phyloP scores from a whole-genome alignment of 2,329 filamentous ascomycete species.

The Diaporthe nobilis region DNA sequence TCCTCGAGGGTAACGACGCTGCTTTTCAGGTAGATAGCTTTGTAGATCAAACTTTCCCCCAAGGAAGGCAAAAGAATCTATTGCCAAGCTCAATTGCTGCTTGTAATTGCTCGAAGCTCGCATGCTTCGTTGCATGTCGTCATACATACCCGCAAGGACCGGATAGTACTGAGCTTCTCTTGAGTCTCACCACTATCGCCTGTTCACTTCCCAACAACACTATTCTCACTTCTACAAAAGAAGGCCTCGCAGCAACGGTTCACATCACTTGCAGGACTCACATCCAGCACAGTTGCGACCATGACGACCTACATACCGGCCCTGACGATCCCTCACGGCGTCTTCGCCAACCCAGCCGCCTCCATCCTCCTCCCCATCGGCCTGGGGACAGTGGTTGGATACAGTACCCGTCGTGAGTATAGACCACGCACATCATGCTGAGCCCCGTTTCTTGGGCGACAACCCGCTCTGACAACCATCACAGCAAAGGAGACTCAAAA shows the following conservation, averaged over 20 bases:
- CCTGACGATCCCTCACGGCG: slow-evolving; percentile 78
- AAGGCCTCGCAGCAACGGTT: background rate
- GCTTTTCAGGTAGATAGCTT: background rate
- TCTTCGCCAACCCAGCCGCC: slow-evolving; percentile 80
- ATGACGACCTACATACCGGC: slow-evolving; percentile 89
- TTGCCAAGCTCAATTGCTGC: slow-evolving; percentile 8
- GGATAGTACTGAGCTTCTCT: background rate
- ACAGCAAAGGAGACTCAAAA: slow-evolving; percentile 68
- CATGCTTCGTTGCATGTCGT: slow-evolving; percentile 23
- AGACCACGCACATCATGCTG: background rate
- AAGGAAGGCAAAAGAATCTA: background rate
- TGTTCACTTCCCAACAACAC: slow-evolving; percentile 1
- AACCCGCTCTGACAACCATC: slow-evolving; percentile 26
- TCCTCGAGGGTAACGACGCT: background rate
- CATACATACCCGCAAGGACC: slow-evolving; percentile 21
- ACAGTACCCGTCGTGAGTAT: slow-evolving; percentile 73
- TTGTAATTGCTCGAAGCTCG: background rate
- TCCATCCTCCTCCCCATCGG: slow-evolving; percentile 83
- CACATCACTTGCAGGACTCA: background rate
- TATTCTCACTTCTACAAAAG: background rate
- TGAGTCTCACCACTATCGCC: slow-evolving; percentile 23
- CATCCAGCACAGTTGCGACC: slow-evolving; percentile 45
- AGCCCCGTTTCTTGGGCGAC: slow-evolving; percentile 7
- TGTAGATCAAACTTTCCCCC: background rate
- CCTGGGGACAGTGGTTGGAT: slow-evolving; percentile 81